These are phyloP conservation scores for Penicillium aurantiogriseum DNA, from an alignment of 2,329 filamentous ascomycete genomes.

Conservation along the genomic window DNA sequence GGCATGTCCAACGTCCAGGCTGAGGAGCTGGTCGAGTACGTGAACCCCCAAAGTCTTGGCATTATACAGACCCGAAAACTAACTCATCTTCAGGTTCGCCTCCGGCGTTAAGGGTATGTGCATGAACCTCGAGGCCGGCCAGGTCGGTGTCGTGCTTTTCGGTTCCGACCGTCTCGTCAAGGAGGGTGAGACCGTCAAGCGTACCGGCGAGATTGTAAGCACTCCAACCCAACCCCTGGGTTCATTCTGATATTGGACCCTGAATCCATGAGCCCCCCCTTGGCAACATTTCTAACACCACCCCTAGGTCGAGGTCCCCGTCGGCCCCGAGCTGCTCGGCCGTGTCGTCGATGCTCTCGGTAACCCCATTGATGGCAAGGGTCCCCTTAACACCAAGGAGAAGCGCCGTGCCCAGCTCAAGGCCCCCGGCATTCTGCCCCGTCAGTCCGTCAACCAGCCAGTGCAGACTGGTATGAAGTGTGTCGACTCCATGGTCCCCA, in stretches of 20 bases:
- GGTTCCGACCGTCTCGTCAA: constrained; percentile 99
- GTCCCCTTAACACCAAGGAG: constrained; percentile 87
- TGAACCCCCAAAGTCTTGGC: constrained; percentile 35
- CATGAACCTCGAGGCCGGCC: constrained; percentile 99
- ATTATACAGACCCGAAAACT: constrained; percentile 21
- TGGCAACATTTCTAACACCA: constrained; percentile 13
- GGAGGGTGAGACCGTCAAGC: constrained; percentile 99
- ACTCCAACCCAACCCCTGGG: constrained; percentile 3
- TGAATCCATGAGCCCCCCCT: neutral
- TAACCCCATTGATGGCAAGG: constrained; percentile 99
- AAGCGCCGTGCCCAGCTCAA: constrained; percentile 97
- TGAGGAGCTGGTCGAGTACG: constrained; percentile 99
- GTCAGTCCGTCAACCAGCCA: constrained; percentile 94
- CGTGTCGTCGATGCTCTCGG: constrained; percentile 98
- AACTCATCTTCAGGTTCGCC: constrained; percentile 70
- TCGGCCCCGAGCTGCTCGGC: constrained; percentile 87
- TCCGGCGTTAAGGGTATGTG: constrained; percentile 99
- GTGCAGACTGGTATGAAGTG: constrained; percentile 99
- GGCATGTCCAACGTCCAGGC: constrained; percentile 99
- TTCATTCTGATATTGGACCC: constrained; percentile 8
- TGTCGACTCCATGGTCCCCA: constrained; percentile 98
- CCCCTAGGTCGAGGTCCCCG: constrained; percentile 85
- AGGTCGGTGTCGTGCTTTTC: constrained; percentile 99
- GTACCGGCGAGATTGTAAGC: constrained; percentile 98
- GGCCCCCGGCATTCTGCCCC: constrained; percentile 96